These are phyloP conservation scores for Hanseniaspora gamundiae DNA, from an alignment of 1,139 yeast genomes.

Conservation along the genomic window DNA sequence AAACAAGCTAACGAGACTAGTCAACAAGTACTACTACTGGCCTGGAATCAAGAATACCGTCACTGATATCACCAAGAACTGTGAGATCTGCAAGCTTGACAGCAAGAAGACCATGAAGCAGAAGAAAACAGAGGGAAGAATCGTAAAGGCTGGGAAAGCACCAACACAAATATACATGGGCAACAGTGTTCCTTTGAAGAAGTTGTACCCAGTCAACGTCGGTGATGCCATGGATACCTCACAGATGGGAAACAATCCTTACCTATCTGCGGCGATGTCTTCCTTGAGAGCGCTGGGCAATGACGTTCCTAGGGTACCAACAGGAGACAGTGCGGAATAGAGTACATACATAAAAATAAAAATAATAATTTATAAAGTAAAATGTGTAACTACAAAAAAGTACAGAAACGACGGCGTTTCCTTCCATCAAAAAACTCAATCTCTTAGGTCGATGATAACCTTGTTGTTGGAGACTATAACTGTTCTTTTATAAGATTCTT, in stretches of 20 bases:
- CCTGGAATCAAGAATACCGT: constrained; percentile 82
- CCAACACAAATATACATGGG: constrained; percentile 1
- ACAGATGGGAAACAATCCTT: neutral
- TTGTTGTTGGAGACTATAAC: constrained; percentile 10
- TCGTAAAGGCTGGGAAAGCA: neutral
- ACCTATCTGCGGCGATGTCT: neutral
- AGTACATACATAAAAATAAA: neutral
- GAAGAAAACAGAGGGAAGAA: neutral
- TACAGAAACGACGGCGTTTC: too few relatives aligned
- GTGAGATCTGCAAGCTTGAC: constrained; percentile 55
- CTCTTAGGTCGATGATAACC: constrained; percentile 7
- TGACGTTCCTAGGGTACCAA: neutral
- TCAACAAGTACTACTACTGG: constrained; percentile 84
- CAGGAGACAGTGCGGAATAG: too few relatives aligned
- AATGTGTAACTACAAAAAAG: too few relatives aligned
- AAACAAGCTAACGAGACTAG: constrained; percentile 68
- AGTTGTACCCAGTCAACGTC: neutral
- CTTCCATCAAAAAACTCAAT: neutral
- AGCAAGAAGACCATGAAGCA: neutral
- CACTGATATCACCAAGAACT: constrained; percentile 62
- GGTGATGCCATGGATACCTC: too few relatives aligned
- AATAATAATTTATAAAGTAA: too few relatives aligned
- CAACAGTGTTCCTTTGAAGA: neutral
- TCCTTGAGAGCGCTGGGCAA: neutral
- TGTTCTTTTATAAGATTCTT: constrained; percentile 8